Base-by-base conservation (phyloP, 2,329 filamentous ascomycete genomes). In the Colletotrichum musae region DNA sequence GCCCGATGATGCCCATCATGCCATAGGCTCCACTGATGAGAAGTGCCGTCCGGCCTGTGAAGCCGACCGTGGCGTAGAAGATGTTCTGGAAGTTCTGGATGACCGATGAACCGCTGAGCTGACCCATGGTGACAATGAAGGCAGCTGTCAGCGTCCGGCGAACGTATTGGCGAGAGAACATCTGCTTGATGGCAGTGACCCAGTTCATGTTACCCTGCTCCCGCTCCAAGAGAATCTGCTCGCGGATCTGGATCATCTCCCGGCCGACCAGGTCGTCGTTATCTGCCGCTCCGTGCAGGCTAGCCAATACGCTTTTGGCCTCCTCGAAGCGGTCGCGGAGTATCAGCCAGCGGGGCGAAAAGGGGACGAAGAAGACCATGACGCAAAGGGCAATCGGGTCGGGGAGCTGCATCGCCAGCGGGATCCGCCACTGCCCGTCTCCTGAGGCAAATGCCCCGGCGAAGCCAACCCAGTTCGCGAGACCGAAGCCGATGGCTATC, bases 51-150 rank as follows among this genome's bases (percentile, higher is more conserved):
- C 74, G 74, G 2, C 78, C 78, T 2, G 72, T 74, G 53, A 77
- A 80, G 5, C 80, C 80, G 7, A 80, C 73, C 3, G 73, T 72
- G 4, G 73, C 74, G 62, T 81, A 81, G 50, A 81, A 77, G 21
- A 77, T 77, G 57, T 72, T 77, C 63, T 82, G 79, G 64, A 78
- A 81, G 61, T 81, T 80, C 58, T 80, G 78, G 26, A 81, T 80
- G 45, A 79, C 78, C 2, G 75, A 72, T 0, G 79, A 78, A 9
- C 79, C 79, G 51, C 74, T 77, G 32, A 81, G 74, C 58, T 80
- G 75, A 18, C 75, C 75, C 74, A 80, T 79, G 65, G 74, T 70
- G 59, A 81, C 68, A 43, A 80, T 77, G 66, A 80, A 77, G 16
- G 74, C 74, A 12, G 77, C 77, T 6, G 76, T 76, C 3, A 76